Evolutionary conservation across 352 stramenopile species (phyloP).

Genomic region (Blastocystis sp.): DNA sequence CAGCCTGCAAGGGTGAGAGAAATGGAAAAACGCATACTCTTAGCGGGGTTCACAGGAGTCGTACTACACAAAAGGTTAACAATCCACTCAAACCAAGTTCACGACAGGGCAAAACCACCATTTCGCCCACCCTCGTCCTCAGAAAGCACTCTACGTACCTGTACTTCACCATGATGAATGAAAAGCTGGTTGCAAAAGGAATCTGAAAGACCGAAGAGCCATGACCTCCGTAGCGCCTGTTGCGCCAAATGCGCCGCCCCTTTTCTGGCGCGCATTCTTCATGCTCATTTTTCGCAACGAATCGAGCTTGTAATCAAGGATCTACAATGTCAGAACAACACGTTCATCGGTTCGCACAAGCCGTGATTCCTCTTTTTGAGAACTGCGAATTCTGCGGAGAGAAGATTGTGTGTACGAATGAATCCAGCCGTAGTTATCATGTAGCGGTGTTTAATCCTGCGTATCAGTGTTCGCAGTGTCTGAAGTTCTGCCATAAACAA

Average conservation of each 20-base stretch:
- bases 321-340: not conserved
- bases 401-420: not conserved
- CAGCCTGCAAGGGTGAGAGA: no score
- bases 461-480: conserved; percentile 15
- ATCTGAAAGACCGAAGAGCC: not conserved
- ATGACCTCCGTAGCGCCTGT: no score
- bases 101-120: not conserved
- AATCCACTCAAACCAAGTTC: conserved; percentile 6
- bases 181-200: not conserved
- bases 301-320: no score
- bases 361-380: conserved; percentile 9
- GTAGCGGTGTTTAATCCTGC: conserved; percentile 13
- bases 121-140: not conserved
- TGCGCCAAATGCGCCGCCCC: no score
- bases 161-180: conserved; percentile 18
- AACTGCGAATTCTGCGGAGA: conserved; percentile 42
- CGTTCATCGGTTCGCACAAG: not conserved
- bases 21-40: no score
- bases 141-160: not conserved
- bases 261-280: not conserved
- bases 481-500: conserved; percentile 33
- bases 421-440: not conserved
- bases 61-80: not conserved
- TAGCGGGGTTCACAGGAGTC: not conserved
- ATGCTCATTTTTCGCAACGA: no score